Evolutionary conservation across 2,329 filamentous ascomycete genomes (phyloP).

Genomic region (Chrysoporthe austroafricana): DNA sequence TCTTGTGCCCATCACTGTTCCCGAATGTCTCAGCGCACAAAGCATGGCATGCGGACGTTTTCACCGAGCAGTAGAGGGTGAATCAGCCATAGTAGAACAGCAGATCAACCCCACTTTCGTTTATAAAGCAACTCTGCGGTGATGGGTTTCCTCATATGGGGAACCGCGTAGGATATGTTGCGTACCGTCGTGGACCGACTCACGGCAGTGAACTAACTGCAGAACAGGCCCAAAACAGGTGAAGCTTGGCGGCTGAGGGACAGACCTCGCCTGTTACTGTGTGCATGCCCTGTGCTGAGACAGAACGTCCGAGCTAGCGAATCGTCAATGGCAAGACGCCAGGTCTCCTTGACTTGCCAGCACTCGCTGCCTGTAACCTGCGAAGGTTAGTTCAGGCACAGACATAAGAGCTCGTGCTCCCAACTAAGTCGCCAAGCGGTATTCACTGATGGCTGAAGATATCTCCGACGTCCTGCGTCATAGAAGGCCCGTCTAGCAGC

Average conservation of each 20-base stretch:
- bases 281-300: constrained; percentile 21
- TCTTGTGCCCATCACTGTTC: constrained; percentile 22
- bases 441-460: background rate
- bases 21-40: constrained; percentile 27
- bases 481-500: background rate
- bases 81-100: background rate
- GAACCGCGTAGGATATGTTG: background rate
- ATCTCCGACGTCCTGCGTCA: background rate
- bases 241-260: background rate
- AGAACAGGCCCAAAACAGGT: background rate
- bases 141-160: background rate
- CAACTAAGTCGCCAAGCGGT: background rate
- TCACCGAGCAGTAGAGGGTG: background rate
- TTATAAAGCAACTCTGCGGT: background rate
- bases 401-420: background rate
- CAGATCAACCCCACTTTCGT: background rate
- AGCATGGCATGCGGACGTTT: constrained; percentile 19
- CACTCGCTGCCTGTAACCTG: constrained; percentile 2
- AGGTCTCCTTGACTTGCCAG: background rate
- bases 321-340: background rate
- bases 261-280: background rate
- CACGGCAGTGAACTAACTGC: background rate
- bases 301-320: constrained; percentile 13
- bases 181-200: background rate
- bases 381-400: constrained; percentile 16